A percentile compares a stretch with the other conserved stretches of the same genome.
Conservation (phyloP, 129 eudicot genomes). For the Gnaphalium uliginosum region DNA sequence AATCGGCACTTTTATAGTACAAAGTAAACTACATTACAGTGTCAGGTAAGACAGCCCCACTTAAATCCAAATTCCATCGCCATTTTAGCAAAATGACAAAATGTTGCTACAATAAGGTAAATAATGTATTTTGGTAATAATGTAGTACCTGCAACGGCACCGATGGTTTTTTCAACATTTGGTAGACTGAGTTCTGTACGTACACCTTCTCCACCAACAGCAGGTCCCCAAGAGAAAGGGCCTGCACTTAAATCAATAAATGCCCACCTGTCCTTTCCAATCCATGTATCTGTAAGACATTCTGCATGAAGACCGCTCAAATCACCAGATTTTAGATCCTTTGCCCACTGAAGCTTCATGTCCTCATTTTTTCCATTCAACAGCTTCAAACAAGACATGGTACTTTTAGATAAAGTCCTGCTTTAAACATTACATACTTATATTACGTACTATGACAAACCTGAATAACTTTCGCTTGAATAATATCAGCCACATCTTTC, state of each 20-base stretch:
- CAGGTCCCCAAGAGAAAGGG: conserved; percentile 98
- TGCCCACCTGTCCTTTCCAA: conserved; percentile 97
- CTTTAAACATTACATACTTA: conserved; percentile 16
- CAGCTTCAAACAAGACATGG: conserved; percentile 43
- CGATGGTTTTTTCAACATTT: conserved; percentile 81
- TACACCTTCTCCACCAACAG: conserved; percentile 99
- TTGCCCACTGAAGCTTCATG: conserved; percentile 57
- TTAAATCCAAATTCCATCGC: not conserved
- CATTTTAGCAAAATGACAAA: conserved; percentile 15
- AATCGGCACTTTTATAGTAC: not conserved
- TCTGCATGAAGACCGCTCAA: conserved; percentile 77
- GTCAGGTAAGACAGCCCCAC: not conserved
- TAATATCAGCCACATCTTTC: conserved; percentile 66
- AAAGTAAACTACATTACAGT: not conserved
- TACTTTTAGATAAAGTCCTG: not conserved
- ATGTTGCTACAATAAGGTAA: conserved; percentile 12
- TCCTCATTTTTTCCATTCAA: conserved; percentile 74
- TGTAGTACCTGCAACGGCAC: conserved; percentile 83
- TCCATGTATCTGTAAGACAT: conserved; percentile 96
- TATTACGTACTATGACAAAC: conserved; percentile 30
- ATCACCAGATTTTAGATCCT: conserved; percentile 82
- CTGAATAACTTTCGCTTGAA: conserved; percentile 88
- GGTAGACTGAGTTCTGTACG: conserved; percentile 93
- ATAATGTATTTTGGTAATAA: not conserved
- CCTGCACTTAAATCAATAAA: conserved; percentile 93